Evolutionary conservation across 1,284 basidiomycete species (phyloP), one percentile per base, ranked within the genome.

Genomic region (Ustilago trichophora): DNA sequence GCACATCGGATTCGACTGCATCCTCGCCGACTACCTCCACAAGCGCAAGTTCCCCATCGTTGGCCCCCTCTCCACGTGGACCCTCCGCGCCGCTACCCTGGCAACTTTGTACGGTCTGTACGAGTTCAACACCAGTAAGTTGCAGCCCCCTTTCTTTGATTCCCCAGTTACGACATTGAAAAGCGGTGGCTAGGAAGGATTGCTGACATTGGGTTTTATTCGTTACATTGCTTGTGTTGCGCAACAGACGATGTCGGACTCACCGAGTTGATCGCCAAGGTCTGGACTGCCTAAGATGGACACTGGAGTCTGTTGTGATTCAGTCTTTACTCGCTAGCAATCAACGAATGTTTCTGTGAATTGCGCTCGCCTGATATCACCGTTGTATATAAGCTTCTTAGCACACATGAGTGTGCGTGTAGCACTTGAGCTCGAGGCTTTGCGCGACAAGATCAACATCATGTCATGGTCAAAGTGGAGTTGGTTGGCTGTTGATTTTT

Each of bases 51-150:
- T 91, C 87, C 91, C 77, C 48, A 75, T 89, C 38, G 60, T 92
- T 55, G 93, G 92, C 15, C 88, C 86, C 2, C 60, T 89, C 49
- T 77, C 83, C 21, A 87, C 85, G 26, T 98, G 95, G 94, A 81
- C 85, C 8, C 85, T 98, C 55, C 87, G 92, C 49, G 83, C 87
- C 13, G 84, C 88, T 4, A 97, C 95, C 25, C 88, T 91, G 35
- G 89, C 88, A n/a, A 88, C 90, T 13, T 86, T 96, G 51, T 89
- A 92, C 70, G 95, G 96, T 34, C 86, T 98, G 6, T 98, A 97
- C 84, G 76, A 78, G 63, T 74, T 77, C 72, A 75, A 78, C 72
- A 78, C 77, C 24, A 78, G 74, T 76, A 54, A 67, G 77, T 77
- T 19, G 24, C 11, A 29, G 8, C 13, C 13, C 8, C 7, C 27